These are phyloP conservation scores for Magnolia changhungtana DNA, from an alignment of 164 flowering plant genomes.

Conservation along the genomic window DNA sequence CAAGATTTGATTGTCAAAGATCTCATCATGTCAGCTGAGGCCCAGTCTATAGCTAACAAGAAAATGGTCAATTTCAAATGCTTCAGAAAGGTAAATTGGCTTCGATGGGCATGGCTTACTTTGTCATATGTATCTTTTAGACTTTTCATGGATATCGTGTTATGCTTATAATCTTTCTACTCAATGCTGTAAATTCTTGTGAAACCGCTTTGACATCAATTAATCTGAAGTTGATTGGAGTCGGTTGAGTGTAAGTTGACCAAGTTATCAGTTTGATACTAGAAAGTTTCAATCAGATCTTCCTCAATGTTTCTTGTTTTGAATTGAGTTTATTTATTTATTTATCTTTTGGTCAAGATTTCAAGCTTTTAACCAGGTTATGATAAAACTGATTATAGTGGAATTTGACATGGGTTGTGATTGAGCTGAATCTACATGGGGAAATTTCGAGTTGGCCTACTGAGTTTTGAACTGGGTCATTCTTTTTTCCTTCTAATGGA, in stretches of 20 bases:
- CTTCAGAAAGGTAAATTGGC: constrained; percentile 64
- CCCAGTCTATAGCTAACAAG: constrained; percentile 14
- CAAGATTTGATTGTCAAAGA: constrained; percentile 62
- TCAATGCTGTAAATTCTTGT: background rate
- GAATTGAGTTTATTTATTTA: background rate
- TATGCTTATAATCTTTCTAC: background rate
- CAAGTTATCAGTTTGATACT: background rate
- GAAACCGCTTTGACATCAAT: background rate
- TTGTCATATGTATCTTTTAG: background rate
- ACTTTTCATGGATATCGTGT: background rate
- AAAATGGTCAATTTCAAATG: constrained; percentile 62
- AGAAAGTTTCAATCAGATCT: background rate
- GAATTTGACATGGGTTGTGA: background rate
- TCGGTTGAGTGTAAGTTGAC: background rate
- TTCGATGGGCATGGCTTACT: background rate
- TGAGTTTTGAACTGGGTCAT: background rate
- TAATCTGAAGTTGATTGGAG: background rate
- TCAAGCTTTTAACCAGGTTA: background rate
- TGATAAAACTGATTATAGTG: background rate
- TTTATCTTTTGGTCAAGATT: background rate
- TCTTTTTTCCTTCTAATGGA: background rate
- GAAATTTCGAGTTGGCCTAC: background rate
- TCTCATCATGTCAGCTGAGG: constrained; percentile 13
- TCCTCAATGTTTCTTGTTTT: background rate
- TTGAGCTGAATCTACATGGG: background rate